phyloP scores from a whole-genome alignment of 257 asterid species.

The Solanum pinnatisectum region DNA sequence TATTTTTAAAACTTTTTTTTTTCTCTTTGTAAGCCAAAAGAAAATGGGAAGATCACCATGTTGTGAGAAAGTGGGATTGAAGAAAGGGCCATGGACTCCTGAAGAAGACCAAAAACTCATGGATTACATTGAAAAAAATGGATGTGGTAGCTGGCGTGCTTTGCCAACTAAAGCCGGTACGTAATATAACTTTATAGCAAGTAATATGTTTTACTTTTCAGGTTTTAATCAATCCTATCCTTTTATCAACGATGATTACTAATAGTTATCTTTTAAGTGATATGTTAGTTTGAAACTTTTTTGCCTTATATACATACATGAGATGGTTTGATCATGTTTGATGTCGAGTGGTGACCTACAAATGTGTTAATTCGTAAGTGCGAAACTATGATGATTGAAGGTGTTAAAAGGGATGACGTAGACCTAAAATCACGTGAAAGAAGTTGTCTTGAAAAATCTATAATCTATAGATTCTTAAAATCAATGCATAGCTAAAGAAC shows the following conservation, averaged over 20 bases:
- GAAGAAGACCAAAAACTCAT: conserved; percentile 1
- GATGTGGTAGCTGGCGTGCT: conserved; percentile 1
- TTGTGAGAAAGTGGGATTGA: background rate
- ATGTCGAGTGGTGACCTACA: background rate
- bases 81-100: conserved; percentile 1
- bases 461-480: background rate
- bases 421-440: background rate
- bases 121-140: background rate
- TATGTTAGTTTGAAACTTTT: background rate
- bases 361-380: background rate
- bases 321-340: background rate
- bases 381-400: background rate
- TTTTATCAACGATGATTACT: background rate
- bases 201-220: background rate
- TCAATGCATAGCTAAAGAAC: background rate
- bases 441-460: background rate
- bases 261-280: background rate
- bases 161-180: background rate
- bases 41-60: conserved; percentile 3
- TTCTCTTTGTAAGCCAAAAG: background rate
- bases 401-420: background rate
- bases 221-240: background rate
- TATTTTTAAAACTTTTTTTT: background rate
- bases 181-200: background rate
- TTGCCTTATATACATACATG: background rate